Evolutionary conservation across 2,329 filamentous ascomycete species (phyloP).

Genomic region (Lasiodiplodia citricola): DNA sequence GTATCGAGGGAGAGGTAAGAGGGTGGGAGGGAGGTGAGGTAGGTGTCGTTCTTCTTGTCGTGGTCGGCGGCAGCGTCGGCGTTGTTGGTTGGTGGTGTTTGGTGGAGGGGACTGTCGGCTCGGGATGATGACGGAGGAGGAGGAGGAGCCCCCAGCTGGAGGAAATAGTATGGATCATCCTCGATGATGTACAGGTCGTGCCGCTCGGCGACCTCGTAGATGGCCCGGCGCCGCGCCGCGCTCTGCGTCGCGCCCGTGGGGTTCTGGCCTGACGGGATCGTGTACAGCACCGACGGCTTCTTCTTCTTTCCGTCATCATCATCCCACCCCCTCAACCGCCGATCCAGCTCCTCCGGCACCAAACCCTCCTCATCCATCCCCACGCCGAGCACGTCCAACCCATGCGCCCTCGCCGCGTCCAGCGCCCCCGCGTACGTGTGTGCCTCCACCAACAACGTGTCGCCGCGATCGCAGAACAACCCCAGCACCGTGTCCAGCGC

Average conservation of each 20-base stretch:
- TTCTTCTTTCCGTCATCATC: neutral
- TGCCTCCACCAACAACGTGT: constrained; percentile 33
- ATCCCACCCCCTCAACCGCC: constrained; percentile 35
- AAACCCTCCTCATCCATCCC: constrained; percentile 39
- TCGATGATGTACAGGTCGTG: constrained; percentile 39
- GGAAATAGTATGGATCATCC: constrained; percentile 40
- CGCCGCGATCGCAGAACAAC: constrained; percentile 36
- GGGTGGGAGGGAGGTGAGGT: constrained; percentile 28
- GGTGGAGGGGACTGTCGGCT: too few relatives aligned
- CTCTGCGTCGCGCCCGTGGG: constrained; percentile 37
- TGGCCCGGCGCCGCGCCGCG: constrained; percentile 31
- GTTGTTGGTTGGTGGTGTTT: too few relatives aligned
- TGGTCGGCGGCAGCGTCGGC: too few relatives aligned
- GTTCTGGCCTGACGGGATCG: constrained; percentile 40
- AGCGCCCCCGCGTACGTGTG: constrained; percentile 38
- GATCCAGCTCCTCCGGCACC: constrained; percentile 34
- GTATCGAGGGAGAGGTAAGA: constrained; percentile 45
- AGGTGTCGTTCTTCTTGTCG: neutral
- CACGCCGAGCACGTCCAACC: constrained; percentile 34
- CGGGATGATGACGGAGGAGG: neutral
- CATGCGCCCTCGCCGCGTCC: constrained; percentile 34
- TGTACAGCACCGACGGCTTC: constrained; percentile 38
- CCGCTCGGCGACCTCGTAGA: constrained; percentile 35
- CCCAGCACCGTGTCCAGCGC: constrained; percentile 39
- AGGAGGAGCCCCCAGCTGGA: constrained; percentile 28